A percentile compares a stretch with the other conserved stretches of the same genome.
Evolutionary conservation across 2,329 filamentous ascomycete genomes (phyloP).

Genomic region (Zarea fungicola): DNA sequence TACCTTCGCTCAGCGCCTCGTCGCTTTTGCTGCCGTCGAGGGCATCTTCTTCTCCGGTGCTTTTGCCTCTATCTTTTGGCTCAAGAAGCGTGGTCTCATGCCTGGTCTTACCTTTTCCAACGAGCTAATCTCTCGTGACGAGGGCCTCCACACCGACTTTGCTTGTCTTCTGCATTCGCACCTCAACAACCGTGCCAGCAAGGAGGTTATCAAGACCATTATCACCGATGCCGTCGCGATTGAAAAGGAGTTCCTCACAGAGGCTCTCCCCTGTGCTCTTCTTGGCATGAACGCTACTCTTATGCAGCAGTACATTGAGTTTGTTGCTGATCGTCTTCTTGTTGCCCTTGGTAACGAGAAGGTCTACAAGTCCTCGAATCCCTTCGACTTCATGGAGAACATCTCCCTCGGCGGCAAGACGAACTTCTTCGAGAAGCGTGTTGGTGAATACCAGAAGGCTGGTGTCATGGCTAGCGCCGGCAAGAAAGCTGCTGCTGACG

Average conservation of each 20-base stretch:
- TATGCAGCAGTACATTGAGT: conserved; percentile 99
- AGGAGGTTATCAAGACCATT: conserved; percentile 75
- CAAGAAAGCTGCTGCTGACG: conserved; percentile 55
- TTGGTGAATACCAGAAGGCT: conserved; percentile 98
- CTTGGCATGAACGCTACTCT: conserved; percentile 96
- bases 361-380: conserved; percentile 87
- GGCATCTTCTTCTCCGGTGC: conserved; percentile 99
- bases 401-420: conserved; percentile 98
- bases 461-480: conserved; percentile 93
- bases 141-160: conserved; percentile 99
- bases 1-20: conserved; percentile 89
- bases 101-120: conserved; percentile 98
- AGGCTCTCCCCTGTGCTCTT: conserved; percentile 85
- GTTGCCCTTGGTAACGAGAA: conserved; percentile 91
- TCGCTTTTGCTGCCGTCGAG: conserved; percentile 96
- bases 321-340: conserved; percentile 92
- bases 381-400: conserved; percentile 99
- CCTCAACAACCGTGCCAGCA: conserved; percentile 82
- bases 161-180: conserved; percentile 98
- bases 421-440: conserved; percentile 99
- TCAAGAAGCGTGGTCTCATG: conserved; percentile 99
- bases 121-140: conserved; percentile 98
- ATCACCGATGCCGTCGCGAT: conserved; percentile 92
- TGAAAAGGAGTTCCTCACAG: conserved; percentile 96
- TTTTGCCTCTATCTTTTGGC: conserved; percentile 99